Percentiles rank a stretch among this genome's conserved stretches.
These are phyloP conservation scores for Eimeria acervulina DNA, from an alignment of 169 alveolate species.

Conservation along the genomic window DNA sequence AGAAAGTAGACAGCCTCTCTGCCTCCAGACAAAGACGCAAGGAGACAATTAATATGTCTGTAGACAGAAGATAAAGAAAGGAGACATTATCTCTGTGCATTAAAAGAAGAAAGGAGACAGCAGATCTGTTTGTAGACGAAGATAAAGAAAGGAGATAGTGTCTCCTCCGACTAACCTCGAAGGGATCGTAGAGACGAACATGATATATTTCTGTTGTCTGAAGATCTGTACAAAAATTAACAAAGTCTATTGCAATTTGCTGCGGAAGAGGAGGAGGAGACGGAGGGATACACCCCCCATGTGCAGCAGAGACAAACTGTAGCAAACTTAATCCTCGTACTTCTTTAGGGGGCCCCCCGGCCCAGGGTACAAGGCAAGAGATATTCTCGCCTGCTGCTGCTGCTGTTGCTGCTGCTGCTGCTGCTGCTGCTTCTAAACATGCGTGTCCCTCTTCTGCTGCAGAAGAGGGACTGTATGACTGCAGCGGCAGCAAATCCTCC, in stretches of 20 bases:
- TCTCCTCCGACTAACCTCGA: slow-evolving; percentile 35
- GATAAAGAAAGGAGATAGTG: no score
- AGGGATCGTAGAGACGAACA: slow-evolving; percentile 49
- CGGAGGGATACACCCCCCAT: slow-evolving; percentile 39
- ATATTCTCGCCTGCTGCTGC: slow-evolving; percentile 3
- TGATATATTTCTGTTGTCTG: background rate
- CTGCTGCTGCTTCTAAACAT: background rate
- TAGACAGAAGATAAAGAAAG: no score
- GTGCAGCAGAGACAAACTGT: slow-evolving; percentile 22
- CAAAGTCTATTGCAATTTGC: slow-evolving; percentile 1
- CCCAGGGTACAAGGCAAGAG: slow-evolving; percentile 18
- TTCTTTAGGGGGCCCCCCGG: background rate
- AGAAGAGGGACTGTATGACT: background rate
- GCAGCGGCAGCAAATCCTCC: slow-evolving; percentile 14
- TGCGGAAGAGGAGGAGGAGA: slow-evolving; percentile 44
- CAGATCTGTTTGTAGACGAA: background rate
- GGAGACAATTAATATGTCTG: no score
- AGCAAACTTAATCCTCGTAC: slow-evolving; percentile 24
- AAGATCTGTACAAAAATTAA: background rate
- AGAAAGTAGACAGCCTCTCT: no score
- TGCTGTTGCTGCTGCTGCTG: slow-evolving; percentile 9
- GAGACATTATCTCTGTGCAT: no score
- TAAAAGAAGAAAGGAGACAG: background rate
- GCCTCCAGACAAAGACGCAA: no score
- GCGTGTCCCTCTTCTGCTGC: slow-evolving; percentile 17